Conservation (phyloP, 805 yeast genomes). For the Barnettozyma populi region DNA sequence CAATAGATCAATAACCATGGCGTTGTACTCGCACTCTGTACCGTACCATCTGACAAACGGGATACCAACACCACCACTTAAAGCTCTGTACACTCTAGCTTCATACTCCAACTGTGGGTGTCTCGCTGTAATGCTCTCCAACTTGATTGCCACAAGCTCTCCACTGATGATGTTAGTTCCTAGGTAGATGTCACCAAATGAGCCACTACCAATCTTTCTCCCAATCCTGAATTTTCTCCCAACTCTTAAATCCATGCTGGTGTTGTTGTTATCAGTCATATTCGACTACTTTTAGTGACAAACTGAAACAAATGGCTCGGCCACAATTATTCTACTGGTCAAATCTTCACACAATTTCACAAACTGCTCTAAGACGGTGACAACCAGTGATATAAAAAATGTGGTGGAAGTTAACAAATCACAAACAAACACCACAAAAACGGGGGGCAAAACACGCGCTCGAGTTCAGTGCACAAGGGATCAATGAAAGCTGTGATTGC, state of each 20-base stretch:
- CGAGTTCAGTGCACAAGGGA: neutral
- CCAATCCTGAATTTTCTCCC: slow-evolving; percentile 94
- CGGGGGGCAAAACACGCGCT: neutral
- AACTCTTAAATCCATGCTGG: slow-evolving; percentile 66
- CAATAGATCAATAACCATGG: slow-evolving; percentile 91
- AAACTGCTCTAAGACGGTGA: neutral
- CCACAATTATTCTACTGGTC: neutral
- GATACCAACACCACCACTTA: slow-evolving; percentile 95
- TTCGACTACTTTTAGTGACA: neutral
- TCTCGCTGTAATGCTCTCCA: slow-evolving; percentile 83
- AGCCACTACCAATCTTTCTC: slow-evolving; percentile 93
- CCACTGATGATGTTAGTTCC: slow-evolving; percentile 93
- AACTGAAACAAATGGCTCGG: neutral
- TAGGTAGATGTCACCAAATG: slow-evolving; percentile 94
- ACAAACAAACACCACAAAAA: neutral
- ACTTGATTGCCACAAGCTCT: slow-evolving; percentile 95
- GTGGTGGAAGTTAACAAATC: neutral
- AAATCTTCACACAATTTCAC: neutral
- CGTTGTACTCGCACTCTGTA: slow-evolving; percentile 92
- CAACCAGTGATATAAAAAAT: neutral
- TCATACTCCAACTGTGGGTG: slow-evolving; percentile 98
- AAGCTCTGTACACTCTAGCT: slow-evolving; percentile 89
- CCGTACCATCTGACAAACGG: slow-evolving; percentile 98
- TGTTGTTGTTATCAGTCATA: slow-evolving; percentile 4
- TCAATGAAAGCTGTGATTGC: neutral